Conservation (phyloP, 1,284 basidiomycete genomes). For the Spongispora temasekensis region DNA sequence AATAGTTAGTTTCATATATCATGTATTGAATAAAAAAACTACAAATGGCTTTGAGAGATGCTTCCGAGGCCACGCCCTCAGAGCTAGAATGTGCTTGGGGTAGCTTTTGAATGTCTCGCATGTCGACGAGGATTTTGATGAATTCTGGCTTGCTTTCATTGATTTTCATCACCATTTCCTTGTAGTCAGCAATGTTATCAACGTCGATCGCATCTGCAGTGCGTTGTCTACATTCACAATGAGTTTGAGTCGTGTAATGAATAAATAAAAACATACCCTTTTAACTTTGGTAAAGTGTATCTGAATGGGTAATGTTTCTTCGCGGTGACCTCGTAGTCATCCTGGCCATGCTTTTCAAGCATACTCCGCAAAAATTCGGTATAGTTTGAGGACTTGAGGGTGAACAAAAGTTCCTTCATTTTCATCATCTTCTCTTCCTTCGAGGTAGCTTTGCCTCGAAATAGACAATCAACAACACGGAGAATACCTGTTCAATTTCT, state of each 20-base stretch:
- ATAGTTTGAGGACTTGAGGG: neutral
- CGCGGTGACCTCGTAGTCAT: neutral
- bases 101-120: no score
- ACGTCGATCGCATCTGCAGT: neutral
- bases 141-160: no score
- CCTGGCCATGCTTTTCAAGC: neutral
- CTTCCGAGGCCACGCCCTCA: no score
- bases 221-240: neutral
- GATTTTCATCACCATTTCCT: no score
- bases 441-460: neutral
- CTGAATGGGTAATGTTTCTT: neutral
- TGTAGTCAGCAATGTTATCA: no score
- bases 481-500: slow-evolving; percentile 4
- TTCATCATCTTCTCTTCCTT: neutral
- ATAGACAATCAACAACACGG: neutral
- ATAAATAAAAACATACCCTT: neutral
- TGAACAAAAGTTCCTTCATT: neutral
- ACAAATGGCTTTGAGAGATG: no score
- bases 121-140: no score
- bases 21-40: neutral
- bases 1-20: neutral
- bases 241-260: neutral
- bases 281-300: slow-evolving; percentile 1
- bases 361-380: neutral
- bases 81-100: no score